phyloP scores from a whole-genome alignment of 345 rosid species.

The Gossypium longicalyx region DNA sequence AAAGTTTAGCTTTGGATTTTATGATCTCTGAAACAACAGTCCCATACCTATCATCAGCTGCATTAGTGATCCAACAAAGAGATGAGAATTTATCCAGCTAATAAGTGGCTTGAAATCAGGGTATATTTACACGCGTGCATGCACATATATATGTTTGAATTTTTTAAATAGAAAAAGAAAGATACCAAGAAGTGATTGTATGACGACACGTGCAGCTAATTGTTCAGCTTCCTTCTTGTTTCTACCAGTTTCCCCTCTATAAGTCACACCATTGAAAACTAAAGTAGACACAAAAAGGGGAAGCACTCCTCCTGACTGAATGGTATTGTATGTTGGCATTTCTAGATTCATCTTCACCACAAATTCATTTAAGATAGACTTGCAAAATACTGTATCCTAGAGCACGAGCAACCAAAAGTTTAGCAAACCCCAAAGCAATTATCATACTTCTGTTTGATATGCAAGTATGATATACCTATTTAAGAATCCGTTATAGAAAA shows the following conservation, averaged over 20 bases:
- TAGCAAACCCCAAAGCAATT: neutral
- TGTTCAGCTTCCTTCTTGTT: slow-evolving; percentile 55
- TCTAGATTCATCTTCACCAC: slow-evolving; percentile 32
- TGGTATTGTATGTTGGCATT: slow-evolving; percentile 29
- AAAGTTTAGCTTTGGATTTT: slow-evolving; percentile 34
- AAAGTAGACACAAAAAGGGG: slow-evolving; percentile 30
- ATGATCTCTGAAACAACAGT: slow-evolving; percentile 27
- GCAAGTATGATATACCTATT: neutral
- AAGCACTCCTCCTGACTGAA: slow-evolving; percentile 16
- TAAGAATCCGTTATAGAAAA: neutral
- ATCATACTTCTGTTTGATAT: neutral
- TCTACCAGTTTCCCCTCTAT: slow-evolving; percentile 25
- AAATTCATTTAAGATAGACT: slow-evolving; percentile 45
- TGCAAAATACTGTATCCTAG: slow-evolving; percentile 39
- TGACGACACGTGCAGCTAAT: slow-evolving; percentile 38
- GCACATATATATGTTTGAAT: neutral
- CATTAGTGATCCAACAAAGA: slow-evolving; percentile 1
- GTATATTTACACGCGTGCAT: neutral
- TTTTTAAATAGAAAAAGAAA: neutral
- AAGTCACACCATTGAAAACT: slow-evolving; percentile 31
- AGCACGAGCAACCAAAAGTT: neutral
- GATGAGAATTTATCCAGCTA: neutral
- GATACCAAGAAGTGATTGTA: slow-evolving; percentile 38
- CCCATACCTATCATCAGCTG: slow-evolving; percentile 22
- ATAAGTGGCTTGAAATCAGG: neutral